These are phyloP conservation scores for Cucumis cinereus DNA, from an alignment of 306 rosid species.

Conservation along the genomic window DNA sequence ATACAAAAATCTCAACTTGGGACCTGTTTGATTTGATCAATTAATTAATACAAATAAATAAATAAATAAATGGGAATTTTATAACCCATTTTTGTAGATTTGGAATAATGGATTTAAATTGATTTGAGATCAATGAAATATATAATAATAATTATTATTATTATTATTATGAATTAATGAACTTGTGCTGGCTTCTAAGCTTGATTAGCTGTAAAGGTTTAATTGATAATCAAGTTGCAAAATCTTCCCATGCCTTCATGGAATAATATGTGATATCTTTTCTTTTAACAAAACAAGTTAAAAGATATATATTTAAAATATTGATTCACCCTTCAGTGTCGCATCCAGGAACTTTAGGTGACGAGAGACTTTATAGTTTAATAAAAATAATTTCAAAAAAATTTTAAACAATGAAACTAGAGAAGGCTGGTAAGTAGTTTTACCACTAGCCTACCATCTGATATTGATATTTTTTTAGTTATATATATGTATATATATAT, in stretches of 20 bases:
- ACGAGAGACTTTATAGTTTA: no score
- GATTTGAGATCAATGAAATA: background rate
- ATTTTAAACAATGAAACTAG: no score
- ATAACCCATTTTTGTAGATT: background rate
- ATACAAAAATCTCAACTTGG: background rate
- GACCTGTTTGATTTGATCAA: background rate
- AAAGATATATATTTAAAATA: no score
- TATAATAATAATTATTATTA: no score
- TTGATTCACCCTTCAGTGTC: no score
- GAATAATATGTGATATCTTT: background rate
- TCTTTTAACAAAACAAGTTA: background rate
- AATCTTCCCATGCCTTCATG: background rate
- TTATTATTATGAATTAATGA: background rate
- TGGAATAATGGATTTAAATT: background rate
- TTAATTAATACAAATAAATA: background rate
- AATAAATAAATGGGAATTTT: background rate
- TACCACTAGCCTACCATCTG: no score
- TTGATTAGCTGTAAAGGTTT: slow-evolving; percentile 5
- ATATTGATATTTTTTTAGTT: no score
- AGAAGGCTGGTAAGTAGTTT: no score
- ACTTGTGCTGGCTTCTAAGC: background rate
- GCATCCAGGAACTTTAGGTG: no score
- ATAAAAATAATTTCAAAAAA: no score
- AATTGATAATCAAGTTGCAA: background rate
- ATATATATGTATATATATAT: no score